phyloP scores from a whole-genome alignment of 2,329 filamentous ascomycete genomes.

The Talaromyces sp. region DNA sequence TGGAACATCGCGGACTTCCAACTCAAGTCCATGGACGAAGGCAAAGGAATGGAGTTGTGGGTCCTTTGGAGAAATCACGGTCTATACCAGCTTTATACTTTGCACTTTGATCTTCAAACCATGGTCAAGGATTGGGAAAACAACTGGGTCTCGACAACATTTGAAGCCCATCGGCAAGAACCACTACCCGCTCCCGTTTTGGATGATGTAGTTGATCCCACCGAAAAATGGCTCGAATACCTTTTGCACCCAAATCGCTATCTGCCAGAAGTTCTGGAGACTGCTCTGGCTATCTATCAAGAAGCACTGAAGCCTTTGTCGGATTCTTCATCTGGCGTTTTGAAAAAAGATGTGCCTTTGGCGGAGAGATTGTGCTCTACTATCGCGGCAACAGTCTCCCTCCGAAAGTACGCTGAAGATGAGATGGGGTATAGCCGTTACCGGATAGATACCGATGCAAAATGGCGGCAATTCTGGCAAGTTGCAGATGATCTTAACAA shows the following conservation, averaged over 20 bases:
- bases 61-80: slow-evolving; percentile 84
- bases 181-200: slow-evolving; percentile 61
- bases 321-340: slow-evolving; percentile 41
- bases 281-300: slow-evolving; percentile 79
- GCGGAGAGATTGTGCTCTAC: slow-evolving; percentile 76
- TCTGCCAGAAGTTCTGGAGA: slow-evolving; percentile 76
- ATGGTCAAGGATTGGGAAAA: slow-evolving; percentile 64
- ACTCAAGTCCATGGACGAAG: slow-evolving; percentile 57
- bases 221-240: slow-evolving; percentile 83
- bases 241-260: slow-evolving; percentile 84
- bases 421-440: slow-evolving; percentile 77
- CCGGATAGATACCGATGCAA: slow-evolving; percentile 71
- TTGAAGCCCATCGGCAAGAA: slow-evolving; percentile 59
- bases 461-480: slow-evolving; percentile 90
- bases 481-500: slow-evolving; percentile 84
- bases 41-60: slow-evolving; percentile 68
- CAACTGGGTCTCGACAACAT: slow-evolving; percentile 70
- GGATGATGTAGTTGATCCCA: slow-evolving; percentile 68
- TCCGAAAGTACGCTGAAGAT: slow-evolving; percentile 64
- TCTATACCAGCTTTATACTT: slow-evolving; percentile 71
- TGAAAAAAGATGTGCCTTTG: slow-evolving; percentile 58
- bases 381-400: slow-evolving; percentile 68
- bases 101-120: slow-evolving; percentile 72
- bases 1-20: slow-evolving; percentile 81
- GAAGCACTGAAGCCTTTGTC: slow-evolving; percentile 56